Conservation (phyloP, 345 rosid genomes). For the Conringia planisiliqua region DNA sequence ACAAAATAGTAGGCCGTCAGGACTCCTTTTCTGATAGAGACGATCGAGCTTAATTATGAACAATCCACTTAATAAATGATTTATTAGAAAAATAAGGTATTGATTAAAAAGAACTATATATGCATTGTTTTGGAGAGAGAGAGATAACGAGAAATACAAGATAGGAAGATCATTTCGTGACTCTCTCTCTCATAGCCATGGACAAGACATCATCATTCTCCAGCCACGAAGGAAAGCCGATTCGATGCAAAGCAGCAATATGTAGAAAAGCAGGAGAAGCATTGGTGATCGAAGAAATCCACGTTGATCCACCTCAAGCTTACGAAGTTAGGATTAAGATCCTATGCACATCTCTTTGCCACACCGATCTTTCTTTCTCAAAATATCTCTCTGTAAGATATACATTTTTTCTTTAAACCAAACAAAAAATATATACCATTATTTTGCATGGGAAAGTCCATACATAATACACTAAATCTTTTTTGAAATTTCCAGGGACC, state of each 20-base stretch:
- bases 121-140: not conserved
- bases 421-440: not conserved
- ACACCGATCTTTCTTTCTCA: conserved; percentile 47
- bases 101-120: not conserved
- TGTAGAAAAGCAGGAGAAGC: conserved; percentile 50
- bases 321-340: conserved; percentile 69
- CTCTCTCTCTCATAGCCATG: not conserved
- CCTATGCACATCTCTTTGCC: conserved; percentile 70
- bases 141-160: not conserved
- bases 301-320: conserved; percentile 63
- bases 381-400: conserved; percentile 38
- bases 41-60: not conserved
- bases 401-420: not conserved
- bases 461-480: not conserved
- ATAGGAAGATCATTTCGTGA: not conserved
- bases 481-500: conserved; percentile 41
- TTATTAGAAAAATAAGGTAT: not conserved
- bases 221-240: conserved; percentile 36
- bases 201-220: not conserved
- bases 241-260: conserved; percentile 69
- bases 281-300: conserved; percentile 56
- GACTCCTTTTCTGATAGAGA: not conserved
- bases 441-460: not conserved
- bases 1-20: not conserved
- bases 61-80: not conserved